Evolutionary conservation across 1,284 basidiomycete genomes (phyloP).

Genomic region (Leccinum solheimii): DNA sequence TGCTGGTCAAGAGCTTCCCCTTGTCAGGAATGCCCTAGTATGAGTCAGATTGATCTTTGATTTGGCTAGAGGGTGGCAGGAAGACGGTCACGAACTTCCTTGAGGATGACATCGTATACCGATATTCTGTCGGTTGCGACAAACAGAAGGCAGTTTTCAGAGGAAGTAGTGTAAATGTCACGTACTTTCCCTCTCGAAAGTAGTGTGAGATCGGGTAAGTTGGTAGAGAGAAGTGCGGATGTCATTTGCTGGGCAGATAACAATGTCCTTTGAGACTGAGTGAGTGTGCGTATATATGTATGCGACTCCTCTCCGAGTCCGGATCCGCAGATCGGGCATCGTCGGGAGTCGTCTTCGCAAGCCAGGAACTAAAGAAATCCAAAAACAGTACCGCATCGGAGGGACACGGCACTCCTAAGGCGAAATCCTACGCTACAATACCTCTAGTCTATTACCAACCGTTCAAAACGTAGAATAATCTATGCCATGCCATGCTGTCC

Average conservation of each 20-base stretch:
- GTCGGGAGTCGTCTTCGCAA: not conserved
- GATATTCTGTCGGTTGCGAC: conserved; percentile 96
- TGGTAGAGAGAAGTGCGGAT: conserved; percentile 49
- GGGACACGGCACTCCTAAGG: conserved; percentile 7
- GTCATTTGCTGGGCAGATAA: conserved; percentile 18
- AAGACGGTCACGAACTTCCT: conserved; percentile 64
- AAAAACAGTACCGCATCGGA: conserved; percentile 12
- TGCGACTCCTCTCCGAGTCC: not conserved
- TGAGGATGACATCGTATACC: conserved; percentile 94
- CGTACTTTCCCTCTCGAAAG: conserved; percentile 91
- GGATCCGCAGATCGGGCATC: not conserved
- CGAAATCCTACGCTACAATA: conserved; percentile 22
- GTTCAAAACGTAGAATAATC: conserved; percentile 9
- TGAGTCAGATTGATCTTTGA: conserved; percentile 4
- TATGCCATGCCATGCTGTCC: conserved; percentile 12
- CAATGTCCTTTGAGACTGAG: not conserved
- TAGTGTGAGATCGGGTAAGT: conserved; percentile 59
- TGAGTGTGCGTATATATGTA: not conserved
- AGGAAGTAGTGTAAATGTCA: conserved; percentile 81
- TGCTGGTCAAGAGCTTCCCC: conserved; percentile 85
- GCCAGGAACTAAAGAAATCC: not conserved
- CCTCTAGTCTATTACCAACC: conserved; percentile 10
- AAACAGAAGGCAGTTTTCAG: conserved; percentile 78
- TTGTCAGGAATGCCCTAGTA: conserved; percentile 90
- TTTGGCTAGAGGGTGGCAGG: not conserved